Base-by-base conservation (phyloP, 148 eudicot species). In the Hydrangea macrophylla region DNA sequence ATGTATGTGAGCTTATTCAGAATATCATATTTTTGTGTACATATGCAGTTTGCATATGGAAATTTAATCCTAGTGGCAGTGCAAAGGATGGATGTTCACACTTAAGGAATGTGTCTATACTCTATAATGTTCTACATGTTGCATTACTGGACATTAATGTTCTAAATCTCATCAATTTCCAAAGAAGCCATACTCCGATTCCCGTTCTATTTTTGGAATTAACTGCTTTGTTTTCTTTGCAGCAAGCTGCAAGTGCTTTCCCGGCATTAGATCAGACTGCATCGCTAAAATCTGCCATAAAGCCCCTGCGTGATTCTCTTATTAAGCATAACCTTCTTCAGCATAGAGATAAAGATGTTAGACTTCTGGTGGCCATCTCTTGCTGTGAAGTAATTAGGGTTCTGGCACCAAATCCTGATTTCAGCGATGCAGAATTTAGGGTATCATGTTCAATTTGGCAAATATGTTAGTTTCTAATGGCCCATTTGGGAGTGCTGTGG, bases 331-430 rank as follows among this genome's bases (percentile, higher is more conserved):
- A 76, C 12, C 75, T 93, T 68, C 88, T 90, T 60, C 75, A 64
- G 48, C 92, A 88, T 44, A 82, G 78, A 70, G 95, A 93, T 60
- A 86, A 85, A 82, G 95, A 93, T 72, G 76, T 93, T 60, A 79
- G 79, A 53, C 89, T 88, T 35, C 80, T 86, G 68, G 96, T 93
- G 2, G 90, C 92, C 33, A 70, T 83, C 58, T 93, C 95, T 58
- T 79, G 83, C 57, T 79, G 90, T 74, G 98, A 93, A 86, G 81
- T 93, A 62, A 75, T 93, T 58, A 78, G 98, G 77, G 67, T 93
- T 58, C 76, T 90, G 67, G 96, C 96, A 53, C 98, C 96, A 60
- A 78, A 90, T 63, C 98, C 98, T 50, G 84, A 74, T 54, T 86
- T 90, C 61, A 72, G 75, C 60, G 86, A 86, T 73, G 74, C 71